These are phyloP conservation scores for Lablab purpureus DNA, from an alignment of 306 rosid species.

Conservation along the genomic window DNA sequence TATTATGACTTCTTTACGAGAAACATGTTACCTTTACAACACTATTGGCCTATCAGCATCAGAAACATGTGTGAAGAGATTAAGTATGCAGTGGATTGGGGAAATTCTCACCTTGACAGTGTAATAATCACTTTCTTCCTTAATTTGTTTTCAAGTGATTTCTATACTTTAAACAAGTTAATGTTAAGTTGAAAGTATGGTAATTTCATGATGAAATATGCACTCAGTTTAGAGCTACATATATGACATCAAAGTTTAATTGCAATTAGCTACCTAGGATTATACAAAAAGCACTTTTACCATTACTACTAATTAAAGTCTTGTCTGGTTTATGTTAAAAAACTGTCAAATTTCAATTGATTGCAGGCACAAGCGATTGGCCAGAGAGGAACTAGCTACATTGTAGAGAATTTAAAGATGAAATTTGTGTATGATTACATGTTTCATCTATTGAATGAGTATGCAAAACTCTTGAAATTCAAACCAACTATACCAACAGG, in stretches of 20 bases:
- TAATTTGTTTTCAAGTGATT: background rate
- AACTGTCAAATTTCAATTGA: background rate
- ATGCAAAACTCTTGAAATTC: slow-evolving; percentile 56
- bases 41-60: slow-evolving; percentile 58
- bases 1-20: slow-evolving; percentile 60
- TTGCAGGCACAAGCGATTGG: slow-evolving; percentile 57
- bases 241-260: background rate
- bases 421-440: slow-evolving; percentile 62
- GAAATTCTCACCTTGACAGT: slow-evolving; percentile 47
- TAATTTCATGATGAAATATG: slow-evolving; percentile 4
- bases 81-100: slow-evolving; percentile 63
- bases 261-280: background rate
- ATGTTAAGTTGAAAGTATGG: background rate
- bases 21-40: slow-evolving; percentile 51
- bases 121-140: slow-evolving; percentile 49
- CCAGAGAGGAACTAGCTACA: slow-evolving; percentile 41
- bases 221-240: background rate
- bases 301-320: background rate
- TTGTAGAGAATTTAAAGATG: slow-evolving; percentile 53
- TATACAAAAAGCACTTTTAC: too few relatives aligned
- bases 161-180: background rate
- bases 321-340: background rate
- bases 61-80: slow-evolving; percentile 51
- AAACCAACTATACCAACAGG: slow-evolving; percentile 52
- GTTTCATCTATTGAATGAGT: slow-evolving; percentile 50